Conservation (phyloP, 2,329 filamentous ascomycete genomes). For the Ceratocystis destructans region DNA sequence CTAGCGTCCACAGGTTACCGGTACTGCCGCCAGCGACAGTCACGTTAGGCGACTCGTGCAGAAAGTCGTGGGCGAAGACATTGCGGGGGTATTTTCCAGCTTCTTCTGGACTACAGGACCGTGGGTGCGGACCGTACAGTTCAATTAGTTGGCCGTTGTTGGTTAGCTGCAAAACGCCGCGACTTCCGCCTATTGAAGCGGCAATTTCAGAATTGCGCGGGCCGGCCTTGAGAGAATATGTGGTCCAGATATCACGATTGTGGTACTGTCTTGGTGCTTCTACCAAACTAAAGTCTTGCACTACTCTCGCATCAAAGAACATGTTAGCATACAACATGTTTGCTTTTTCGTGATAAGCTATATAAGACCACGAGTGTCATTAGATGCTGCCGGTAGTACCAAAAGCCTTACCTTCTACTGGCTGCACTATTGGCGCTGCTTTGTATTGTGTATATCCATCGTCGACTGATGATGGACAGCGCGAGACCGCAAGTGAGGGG, state of each 20-base stretch:
- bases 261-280: slow-evolving; percentile 3
- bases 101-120: slow-evolving; percentile 4
- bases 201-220: slow-evolving; percentile 34
- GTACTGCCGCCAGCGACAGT: slow-evolving; percentile 12
- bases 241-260: slow-evolving; percentile 8
- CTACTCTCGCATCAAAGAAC: not conserved
- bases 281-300: slow-evolving; percentile 10
- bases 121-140: slow-evolving; percentile 5
- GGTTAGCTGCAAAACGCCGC: slow-evolving; percentile 13
- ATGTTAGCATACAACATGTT: not conserved
- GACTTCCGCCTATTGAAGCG: slow-evolving; percentile 14
- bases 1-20: slow-evolving; percentile 15
- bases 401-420: not conserved
- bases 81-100: slow-evolving; percentile 10
- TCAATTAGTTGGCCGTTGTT: not conserved
- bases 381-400: too few species aligned
- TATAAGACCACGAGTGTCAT: too few species aligned
- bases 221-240: slow-evolving; percentile 36
- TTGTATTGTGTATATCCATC: not conserved
- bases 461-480: not conserved
- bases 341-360: too few species aligned
- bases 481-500: slow-evolving; percentile 1
- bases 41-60: slow-evolving; percentile 14
- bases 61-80: slow-evolving; percentile 18
- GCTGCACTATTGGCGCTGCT: not conserved